Conservation (phyloP, 1,284 basidiomycete species). For the Taiwanofungus camphoratus region DNA sequence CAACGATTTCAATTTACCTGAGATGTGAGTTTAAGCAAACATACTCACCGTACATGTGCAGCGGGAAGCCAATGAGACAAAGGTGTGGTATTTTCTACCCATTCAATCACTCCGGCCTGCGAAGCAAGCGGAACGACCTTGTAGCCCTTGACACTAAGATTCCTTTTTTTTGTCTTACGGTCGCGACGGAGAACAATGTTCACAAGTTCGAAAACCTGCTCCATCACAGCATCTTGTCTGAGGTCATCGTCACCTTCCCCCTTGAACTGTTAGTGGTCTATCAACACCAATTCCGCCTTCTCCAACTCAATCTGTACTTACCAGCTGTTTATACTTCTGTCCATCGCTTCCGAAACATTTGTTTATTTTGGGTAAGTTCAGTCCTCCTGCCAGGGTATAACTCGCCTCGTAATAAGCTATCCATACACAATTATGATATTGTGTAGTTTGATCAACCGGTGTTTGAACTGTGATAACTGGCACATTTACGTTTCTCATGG, state of each 20-base stretch:
- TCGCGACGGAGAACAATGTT: conserved; percentile 77
- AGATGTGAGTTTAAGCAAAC: background rate
- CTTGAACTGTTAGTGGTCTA: conserved; percentile 67
- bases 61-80: conserved; percentile 57
- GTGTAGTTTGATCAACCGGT: conserved; percentile 65
- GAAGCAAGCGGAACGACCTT: conserved; percentile 83
- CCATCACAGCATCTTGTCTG: conserved; percentile 98
- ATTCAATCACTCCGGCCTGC: conserved; percentile 87
- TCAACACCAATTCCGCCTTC: background rate
- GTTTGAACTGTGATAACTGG: conserved; percentile 78
- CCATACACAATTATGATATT: conserved; percentile 65
- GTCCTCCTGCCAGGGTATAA: conserved; percentile 73
- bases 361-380: conserved; percentile 82
- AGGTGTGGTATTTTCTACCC: conserved; percentile 78
- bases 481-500: conserved; percentile 54
- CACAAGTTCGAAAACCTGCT: conserved; percentile 92
- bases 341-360: conserved; percentile 71
- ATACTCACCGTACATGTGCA: conserved; percentile 53
- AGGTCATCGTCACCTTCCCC: conserved; percentile 86
- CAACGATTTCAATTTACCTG: background rate
- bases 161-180: conserved; percentile 68
- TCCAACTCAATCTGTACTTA: conserved; percentile 32
- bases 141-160: conserved; percentile 79
- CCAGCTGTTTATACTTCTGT: conserved; percentile 73
- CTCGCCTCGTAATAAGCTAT: conserved; percentile 56